A percentile compares a stretch with the other conserved stretches of the same genome.
phyloP scores from a whole-genome alignment of 2,329 filamentous ascomycete species.

The Emericellopsis atlantica region DNA sequence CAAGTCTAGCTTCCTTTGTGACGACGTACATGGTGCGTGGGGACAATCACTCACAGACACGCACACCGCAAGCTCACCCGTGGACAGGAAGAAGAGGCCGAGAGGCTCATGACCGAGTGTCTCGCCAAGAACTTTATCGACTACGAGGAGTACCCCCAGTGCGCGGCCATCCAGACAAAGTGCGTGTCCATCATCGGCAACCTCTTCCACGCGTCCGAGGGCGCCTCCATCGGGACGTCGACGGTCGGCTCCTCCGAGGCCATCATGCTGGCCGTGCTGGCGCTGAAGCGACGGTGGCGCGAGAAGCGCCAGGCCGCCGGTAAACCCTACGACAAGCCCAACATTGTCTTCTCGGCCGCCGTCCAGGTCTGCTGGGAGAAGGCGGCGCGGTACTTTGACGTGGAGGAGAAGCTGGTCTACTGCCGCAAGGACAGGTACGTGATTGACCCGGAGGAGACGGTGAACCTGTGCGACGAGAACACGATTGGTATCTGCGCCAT shows the following conservation, averaged over 20 bases:
- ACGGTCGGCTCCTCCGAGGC: slow-evolving; percentile 84
- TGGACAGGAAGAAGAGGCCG: slow-evolving; percentile 80
- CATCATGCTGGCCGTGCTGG: slow-evolving; percentile 70
- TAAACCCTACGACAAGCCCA: slow-evolving; percentile 69
- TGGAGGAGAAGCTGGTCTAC: slow-evolving; percentile 74
- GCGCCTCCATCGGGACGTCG: slow-evolving; percentile 70
- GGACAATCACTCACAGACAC: neutral
- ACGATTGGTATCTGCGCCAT: slow-evolving; percentile 89
- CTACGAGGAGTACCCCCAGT: slow-evolving; percentile 74
- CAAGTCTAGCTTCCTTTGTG: slow-evolving; percentile 78
- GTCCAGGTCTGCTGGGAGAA: slow-evolving; percentile 99
- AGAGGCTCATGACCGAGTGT: slow-evolving; percentile 87
- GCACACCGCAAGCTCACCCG: neutral
- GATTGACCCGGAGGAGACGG: slow-evolving; percentile 50
- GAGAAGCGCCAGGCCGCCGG: slow-evolving; percentile 73
- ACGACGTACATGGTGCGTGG: slow-evolving; percentile 78
- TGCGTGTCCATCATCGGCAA: slow-evolving; percentile 85
- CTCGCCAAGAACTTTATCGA: slow-evolving; percentile 95
- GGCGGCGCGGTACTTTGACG: slow-evolving; percentile 76
- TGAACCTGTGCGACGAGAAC: slow-evolving; percentile 51
- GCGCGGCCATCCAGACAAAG: slow-evolving; percentile 79
- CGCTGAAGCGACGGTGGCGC: slow-evolving; percentile 94
- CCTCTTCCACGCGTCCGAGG: slow-evolving; percentile 63
- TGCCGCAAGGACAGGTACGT: slow-evolving; percentile 49
- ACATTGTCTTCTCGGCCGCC: slow-evolving; percentile 90